phyloP scores from a whole-genome alignment of 495 filamentous ascomycete species.

The Hyphodiscus hymeniophilus region DNA sequence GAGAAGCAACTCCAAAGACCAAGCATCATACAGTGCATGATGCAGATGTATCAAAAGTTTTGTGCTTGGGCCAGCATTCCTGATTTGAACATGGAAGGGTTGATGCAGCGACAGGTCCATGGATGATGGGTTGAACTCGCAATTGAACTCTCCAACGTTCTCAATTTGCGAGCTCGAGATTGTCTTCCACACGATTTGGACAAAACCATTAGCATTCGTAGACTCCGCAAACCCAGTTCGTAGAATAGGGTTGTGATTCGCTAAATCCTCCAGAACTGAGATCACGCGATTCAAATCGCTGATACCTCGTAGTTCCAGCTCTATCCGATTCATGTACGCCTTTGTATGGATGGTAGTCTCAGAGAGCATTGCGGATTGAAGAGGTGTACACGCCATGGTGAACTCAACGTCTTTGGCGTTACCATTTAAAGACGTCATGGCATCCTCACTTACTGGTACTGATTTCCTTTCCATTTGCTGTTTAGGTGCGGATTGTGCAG shows the following conservation, averaged over 20 bases:
- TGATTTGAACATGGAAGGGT: slow-evolving; percentile 38
- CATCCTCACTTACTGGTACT: not conserved
- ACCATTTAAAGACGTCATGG: slow-evolving; percentile 6
- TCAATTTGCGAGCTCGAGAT: slow-evolving; percentile 36
- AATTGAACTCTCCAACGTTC: slow-evolving; percentile 21
- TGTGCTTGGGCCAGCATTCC: slow-evolving; percentile 23
- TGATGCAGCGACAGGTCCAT: slow-evolving; percentile 20
- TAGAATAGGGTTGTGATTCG: slow-evolving; percentile 54
- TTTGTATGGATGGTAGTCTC: slow-evolving; percentile 48
- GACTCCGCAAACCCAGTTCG: slow-evolving; percentile 58
- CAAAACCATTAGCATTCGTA: slow-evolving; percentile 35
- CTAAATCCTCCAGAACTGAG: slow-evolving; percentile 36
- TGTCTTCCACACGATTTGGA: slow-evolving; percentile 52
- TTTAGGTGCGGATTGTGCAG: not conserved
- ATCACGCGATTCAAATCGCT: slow-evolving; percentile 27
- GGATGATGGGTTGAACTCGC: slow-evolving; percentile 19
- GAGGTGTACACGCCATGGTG: slow-evolving; percentile 54
- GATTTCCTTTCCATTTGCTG: not conserved
- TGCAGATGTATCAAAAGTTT: slow-evolving; percentile 49
- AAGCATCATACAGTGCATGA: slow-evolving; percentile 77
- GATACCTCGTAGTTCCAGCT: slow-evolving; percentile 40
- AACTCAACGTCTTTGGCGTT: slow-evolving; percentile 33
- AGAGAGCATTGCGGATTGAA: slow-evolving; percentile 70
- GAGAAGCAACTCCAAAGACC: slow-evolving; percentile 68
- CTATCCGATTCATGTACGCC: slow-evolving; percentile 69